Conservation (phyloP, 768 basidiomycete genomes). For the Russula dissimulans region DNA sequence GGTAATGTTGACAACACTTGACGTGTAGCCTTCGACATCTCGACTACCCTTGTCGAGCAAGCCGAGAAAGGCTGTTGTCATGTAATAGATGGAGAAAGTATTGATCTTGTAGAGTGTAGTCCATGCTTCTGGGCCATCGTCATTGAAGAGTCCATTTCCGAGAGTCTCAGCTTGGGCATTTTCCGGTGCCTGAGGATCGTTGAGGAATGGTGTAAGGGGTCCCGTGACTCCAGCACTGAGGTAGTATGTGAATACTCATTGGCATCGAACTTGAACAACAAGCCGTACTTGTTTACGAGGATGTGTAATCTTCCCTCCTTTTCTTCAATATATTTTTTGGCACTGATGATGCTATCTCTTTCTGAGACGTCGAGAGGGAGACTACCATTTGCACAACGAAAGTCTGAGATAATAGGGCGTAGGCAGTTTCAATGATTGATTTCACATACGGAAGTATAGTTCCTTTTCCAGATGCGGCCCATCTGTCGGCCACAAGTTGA, state of each 20-base stretch:
- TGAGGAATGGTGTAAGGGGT: constrained; percentile 50
- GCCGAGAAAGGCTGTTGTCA: constrained; percentile 67
- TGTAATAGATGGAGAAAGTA: constrained; percentile 69
- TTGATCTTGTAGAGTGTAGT: constrained; percentile 53
- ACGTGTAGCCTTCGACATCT: constrained; percentile 47
- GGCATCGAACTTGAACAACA: neutral
- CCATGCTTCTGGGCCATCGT: constrained; percentile 59
- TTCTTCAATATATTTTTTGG: constrained; percentile 43
- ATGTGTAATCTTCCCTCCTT: constrained; percentile 67
- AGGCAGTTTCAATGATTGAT: neutral
- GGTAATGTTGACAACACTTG: constrained; percentile 68
- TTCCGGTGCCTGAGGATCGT: constrained; percentile 45
- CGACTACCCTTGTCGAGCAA: constrained; percentile 63
- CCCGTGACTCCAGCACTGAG: constrained; percentile 68
- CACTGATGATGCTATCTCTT: constrained; percentile 53
- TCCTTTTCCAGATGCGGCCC: constrained; percentile 36
- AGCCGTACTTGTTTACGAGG: constrained; percentile 69
- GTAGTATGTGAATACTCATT: neutral
- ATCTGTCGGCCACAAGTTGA: constrained; percentile 39
- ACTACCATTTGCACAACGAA: constrained; percentile 26
- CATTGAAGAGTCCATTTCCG: constrained; percentile 60
- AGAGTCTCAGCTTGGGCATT: constrained; percentile 55
- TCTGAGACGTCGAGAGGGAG: constrained; percentile 64
- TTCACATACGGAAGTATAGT: constrained; percentile 48
- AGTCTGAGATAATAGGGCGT: neutral